phyloP scores from a whole-genome alignment of 768 basidiomycete genomes.

The Suillus bovinus region DNA sequence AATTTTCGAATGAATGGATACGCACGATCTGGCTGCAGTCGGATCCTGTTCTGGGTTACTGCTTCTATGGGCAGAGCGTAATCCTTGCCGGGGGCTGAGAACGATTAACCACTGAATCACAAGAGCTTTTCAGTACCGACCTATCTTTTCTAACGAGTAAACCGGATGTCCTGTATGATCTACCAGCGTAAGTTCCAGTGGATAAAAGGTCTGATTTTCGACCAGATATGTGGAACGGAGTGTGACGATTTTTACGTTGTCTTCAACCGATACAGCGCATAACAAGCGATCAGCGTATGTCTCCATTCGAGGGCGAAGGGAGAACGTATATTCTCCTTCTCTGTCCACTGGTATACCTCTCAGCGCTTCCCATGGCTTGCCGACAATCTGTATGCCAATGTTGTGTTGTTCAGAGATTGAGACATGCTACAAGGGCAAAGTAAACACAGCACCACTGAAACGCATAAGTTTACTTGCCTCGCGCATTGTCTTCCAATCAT shows the following conservation, averaged over 20 bases:
- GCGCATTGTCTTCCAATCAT: constrained; percentile 92
- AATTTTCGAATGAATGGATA: constrained; percentile 7
- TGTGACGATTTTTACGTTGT: constrained; percentile 93
- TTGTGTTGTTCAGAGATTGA: constrained; percentile 71
- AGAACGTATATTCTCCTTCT: constrained; percentile 89
- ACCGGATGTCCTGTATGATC: constrained; percentile 83
- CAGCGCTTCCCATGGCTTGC: constrained; percentile 87
- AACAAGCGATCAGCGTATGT: constrained; percentile 79
- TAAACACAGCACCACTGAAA: background rate
- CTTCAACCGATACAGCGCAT: constrained; percentile 86
- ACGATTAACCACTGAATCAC: constrained; percentile 4
- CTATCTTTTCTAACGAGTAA: constrained; percentile 81
- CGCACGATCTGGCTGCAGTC: constrained; percentile 92
- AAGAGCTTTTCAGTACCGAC: constrained; percentile 32
- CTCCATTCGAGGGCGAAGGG: constrained; percentile 76
- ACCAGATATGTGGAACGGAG: constrained; percentile 91
- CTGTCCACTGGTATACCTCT: constrained; percentile 88
- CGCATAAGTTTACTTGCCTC: constrained; percentile 55
- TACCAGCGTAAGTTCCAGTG: constrained; percentile 87
- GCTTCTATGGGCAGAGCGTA: constrained; percentile 90
- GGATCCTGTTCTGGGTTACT: constrained; percentile 77
- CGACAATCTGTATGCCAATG: constrained; percentile 81
- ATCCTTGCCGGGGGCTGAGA: constrained; percentile 75
- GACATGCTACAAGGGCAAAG: constrained; percentile 36
- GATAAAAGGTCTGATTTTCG: constrained; percentile 89